phyloP scores from a whole-genome alignment of 306 rosid species.

The peach (Prunus persica) region DNA sequence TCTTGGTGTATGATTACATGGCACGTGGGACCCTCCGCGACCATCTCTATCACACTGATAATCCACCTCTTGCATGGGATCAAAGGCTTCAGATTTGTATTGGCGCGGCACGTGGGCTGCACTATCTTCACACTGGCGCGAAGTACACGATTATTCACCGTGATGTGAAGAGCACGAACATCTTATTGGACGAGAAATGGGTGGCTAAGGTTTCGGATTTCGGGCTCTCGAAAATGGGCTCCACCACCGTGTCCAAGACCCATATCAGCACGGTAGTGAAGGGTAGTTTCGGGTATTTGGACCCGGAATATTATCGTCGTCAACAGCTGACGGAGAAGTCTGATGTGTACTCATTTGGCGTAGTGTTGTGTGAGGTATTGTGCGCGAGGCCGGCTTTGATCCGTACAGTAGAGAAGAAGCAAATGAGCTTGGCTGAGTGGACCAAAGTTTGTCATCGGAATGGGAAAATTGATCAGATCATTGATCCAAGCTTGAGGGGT shows the following conservation, averaged over 20 bases:
- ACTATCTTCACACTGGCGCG: constrained; percentile 13
- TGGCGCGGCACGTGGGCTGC: constrained; percentile 22
- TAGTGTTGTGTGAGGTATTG: constrained; percentile 23
- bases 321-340: constrained; percentile 26
- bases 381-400: constrained; percentile 22
- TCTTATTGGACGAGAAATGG: constrained; percentile 22
- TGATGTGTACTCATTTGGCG: constrained; percentile 29
- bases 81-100: constrained; percentile 7
- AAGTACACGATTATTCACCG: constrained; percentile 21
- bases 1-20: constrained; percentile 27
- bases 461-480: constrained; percentile 18
- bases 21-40: constrained; percentile 11
- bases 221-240: constrained; percentile 25
- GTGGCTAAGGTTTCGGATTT: constrained; percentile 31
- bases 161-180: constrained; percentile 24
- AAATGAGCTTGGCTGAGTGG: constrained; percentile 24
- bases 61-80: constrained; percentile 14
- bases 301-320: constrained; percentile 22
- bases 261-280: constrained; percentile 33
- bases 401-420: background rate
- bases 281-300: constrained; percentile 30
- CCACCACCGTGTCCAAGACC: background rate
- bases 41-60: constrained; percentile 6
- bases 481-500: constrained; percentile 7
- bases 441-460: background rate